Evolutionary conservation across 2,329 filamentous ascomycete species (phyloP).

Genomic region (Colletotrichum liaoningense): DNA sequence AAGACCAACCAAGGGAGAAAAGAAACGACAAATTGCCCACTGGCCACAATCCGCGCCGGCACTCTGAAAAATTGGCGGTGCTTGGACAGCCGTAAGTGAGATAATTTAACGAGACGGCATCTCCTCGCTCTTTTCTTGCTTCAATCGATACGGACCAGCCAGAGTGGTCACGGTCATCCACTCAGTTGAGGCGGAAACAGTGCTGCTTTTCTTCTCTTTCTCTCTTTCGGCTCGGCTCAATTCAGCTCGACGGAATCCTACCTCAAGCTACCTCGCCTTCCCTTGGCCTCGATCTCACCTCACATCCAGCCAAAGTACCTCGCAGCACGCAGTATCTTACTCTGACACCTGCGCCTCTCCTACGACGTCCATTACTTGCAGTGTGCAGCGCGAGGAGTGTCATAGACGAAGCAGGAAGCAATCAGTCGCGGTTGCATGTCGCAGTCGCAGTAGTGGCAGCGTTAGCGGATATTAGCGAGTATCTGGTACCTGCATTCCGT

Average conservation of each 20-base stretch:
- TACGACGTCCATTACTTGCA: neutral
- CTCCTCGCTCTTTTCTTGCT: conserved; percentile 5
- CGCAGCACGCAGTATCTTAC: neutral
- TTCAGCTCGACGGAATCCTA: neutral
- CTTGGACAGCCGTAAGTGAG: conserved; percentile 26
- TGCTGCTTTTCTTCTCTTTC: neutral
- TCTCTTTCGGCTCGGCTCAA: neutral
- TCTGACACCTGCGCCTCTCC: neutral
- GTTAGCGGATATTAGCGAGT: conserved; percentile 33
- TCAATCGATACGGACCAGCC: neutral
- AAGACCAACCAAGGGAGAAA: conserved; percentile 27
- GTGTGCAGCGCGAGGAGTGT: neutral
- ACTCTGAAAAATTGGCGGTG: conserved; percentile 2
- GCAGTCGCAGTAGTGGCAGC: conserved; percentile 25
- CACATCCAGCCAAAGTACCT: neutral
- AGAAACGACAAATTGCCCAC: conserved; percentile 20
- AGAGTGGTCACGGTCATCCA: conserved; percentile 7
- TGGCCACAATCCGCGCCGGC: neutral
- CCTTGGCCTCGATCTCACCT: conserved; percentile 2
- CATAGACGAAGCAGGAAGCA: neutral
- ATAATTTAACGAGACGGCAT: conserved; percentile 23
- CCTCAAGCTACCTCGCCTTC: no score
- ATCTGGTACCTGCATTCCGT: conserved; percentile 35
- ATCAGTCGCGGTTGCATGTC: conserved; percentile 7
- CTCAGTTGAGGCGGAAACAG: conserved; percentile 19